These are phyloP conservation scores for Salix caprea DNA, from an alignment of 345 rosid species.

Conservation along the genomic window DNA sequence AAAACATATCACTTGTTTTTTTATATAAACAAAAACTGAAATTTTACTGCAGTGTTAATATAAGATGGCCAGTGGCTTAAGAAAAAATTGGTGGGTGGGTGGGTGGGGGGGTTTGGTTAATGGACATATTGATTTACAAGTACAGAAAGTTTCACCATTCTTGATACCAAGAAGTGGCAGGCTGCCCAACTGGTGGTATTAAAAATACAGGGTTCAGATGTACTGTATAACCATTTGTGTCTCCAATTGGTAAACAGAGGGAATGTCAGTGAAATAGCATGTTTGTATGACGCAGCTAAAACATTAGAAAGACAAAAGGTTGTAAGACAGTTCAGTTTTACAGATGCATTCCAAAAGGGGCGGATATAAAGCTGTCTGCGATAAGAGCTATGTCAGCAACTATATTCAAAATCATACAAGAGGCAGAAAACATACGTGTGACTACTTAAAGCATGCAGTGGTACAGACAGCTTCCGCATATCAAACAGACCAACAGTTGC, in stretches of 20 bases:
- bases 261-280: not conserved
- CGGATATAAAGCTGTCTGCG: too few relatives aligned
- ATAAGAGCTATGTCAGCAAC: not conserved
- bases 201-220: not conserved
- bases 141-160: not conserved
- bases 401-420: not conserved
- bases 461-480: slow-evolving; percentile 58
- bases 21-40: not conserved
- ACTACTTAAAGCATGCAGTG: slow-evolving; percentile 67
- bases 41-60: not conserved
- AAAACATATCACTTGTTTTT: not conserved
- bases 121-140: not conserved
- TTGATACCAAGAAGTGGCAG: not conserved
- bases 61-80: too few relatives aligned
- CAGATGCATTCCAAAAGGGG: not conserved
- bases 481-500: slow-evolving; percentile 76
- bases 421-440: slow-evolving; percentile 52
- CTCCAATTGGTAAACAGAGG: not conserved
- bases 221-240: not conserved
- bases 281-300: not conserved
- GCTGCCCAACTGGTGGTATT: too few relatives aligned
- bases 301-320: not conserved
- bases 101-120: too few relatives aligned
- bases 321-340: not conserved
- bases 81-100: too few relatives aligned